Evolutionary conservation across 169 alveolate species (phyloP), one percentile per base, ranked within the genome.

Genomic region (Plasmodium chabaudi): DNA sequence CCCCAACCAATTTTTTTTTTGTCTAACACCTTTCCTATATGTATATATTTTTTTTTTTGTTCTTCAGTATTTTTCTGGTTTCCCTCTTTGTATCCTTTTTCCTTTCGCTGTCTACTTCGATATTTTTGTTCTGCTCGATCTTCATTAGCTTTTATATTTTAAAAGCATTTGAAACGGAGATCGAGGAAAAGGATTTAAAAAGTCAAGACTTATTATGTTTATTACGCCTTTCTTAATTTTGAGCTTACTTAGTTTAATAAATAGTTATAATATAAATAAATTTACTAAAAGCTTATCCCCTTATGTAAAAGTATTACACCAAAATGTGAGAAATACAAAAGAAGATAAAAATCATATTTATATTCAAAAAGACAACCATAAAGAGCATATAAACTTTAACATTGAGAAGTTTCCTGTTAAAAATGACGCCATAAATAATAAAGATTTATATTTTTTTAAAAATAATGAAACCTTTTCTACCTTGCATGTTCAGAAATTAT

Each of bases 151-250:
- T 72, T 72, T 72, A 57, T n/a, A 59, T 72, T 39, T 59, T 72
- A 47, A 49, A 57, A 25, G 72, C 57, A 59, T 72, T 72, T 72
- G 51, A 69, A 57, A 59, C 57, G 47, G 57, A 59, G 49, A 63
- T 46, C 19, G 71, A 75, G 64, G 75, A 61, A 64, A 75, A 61
- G 47, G 61, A 75, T 63, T 47, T 63, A 15, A 75, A 63, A 56
- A 63, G 71, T 27, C 70, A 72, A 39, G 72, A 72, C 57, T 72
- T 75, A 75, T 75, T 75, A 75, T 75, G 88, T 75, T 63, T 63
- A 47, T 63, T 75, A 56, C 53, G 21, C 56, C 51, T 63, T 15
- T 44, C 27, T 21, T 75, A 21, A 51, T 53, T 75, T 75, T 64
- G 9, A 49, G 46, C 5, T 63, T 65, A 15, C 47, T 56, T 61